Evolutionary conservation across 345 rosid genomes (phyloP).

Genomic region (Aethionema arabicum): DNA sequence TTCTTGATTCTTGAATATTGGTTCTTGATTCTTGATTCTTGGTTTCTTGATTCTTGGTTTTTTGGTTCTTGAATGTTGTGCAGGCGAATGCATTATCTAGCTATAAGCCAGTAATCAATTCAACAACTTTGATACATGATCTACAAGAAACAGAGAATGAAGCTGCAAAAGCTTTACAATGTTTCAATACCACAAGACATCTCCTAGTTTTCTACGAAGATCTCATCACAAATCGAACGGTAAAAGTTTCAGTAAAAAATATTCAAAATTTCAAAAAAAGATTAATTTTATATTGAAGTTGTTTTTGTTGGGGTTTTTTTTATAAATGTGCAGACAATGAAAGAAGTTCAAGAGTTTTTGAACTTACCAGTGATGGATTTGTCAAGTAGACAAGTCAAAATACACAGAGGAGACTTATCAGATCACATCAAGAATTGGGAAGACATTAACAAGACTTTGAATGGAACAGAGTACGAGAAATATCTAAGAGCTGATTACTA

Average conservation of each 20-base stretch:
- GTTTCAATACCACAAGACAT: conserved; percentile 76
- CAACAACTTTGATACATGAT: conserved; percentile 60
- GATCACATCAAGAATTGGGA: conserved; percentile 80
- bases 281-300: no score
- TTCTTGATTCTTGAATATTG: neutral
- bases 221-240: conserved; percentile 54
- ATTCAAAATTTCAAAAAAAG: neutral
- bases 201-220: conserved; percentile 82
- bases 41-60: conserved; percentile 18
- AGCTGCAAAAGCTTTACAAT: conserved; percentile 55
- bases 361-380: conserved; percentile 61
- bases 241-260: conserved; percentile 34
- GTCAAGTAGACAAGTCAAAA: conserved; percentile 82
- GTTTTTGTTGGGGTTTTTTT: conserved; percentile 9
- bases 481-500: conserved; percentile 63
- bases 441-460: conserved; percentile 62
- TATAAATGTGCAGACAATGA: conserved; percentile 60
- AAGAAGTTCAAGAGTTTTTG: conserved; percentile 73
- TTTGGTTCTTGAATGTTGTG: conserved; percentile 1
- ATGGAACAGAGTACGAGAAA: conserved; percentile 63
- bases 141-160: conserved; percentile 57
- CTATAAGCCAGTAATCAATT: conserved; percentile 76
- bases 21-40: conserved; percentile 18
- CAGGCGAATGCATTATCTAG: conserved; percentile 79
- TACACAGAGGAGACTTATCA: conserved; percentile 75